phyloP scores from a whole-genome alignment of 805 yeast genomes.

The Cyberlindnera euphorbiiphila region DNA sequence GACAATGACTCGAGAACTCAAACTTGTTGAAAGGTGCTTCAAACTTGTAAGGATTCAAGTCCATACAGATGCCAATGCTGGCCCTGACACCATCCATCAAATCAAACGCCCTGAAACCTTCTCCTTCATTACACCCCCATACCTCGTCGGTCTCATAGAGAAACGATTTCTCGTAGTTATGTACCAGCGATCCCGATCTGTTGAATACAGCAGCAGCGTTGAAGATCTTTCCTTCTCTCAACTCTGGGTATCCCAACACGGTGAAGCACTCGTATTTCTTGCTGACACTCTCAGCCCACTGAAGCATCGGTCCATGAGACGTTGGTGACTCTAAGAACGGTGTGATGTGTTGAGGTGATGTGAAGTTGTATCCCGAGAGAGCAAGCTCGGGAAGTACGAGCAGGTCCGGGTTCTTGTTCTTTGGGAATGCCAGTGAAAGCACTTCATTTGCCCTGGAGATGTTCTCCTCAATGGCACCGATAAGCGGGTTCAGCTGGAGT shows the following conservation, averaged over 20 bases:
- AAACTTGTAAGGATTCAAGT: slow-evolving; percentile 81
- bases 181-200: slow-evolving; percentile 53
- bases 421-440: slow-evolving; percentile 22
- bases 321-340: slow-evolving; percentile 53
- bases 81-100: slow-evolving; percentile 35
- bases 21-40: slow-evolving; percentile 70
- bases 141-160: slow-evolving; percentile 72
- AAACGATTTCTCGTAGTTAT: slow-evolving; percentile 72
- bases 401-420: slow-evolving; percentile 47
- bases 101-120: slow-evolving; percentile 50
- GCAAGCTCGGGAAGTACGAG: slow-evolving; percentile 81
- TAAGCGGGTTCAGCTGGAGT: slow-evolving; percentile 61
- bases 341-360: slow-evolving; percentile 38
- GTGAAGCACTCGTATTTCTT: slow-evolving; percentile 54
- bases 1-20: slow-evolving; percentile 63
- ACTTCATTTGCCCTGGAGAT: slow-evolving; percentile 39
- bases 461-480: slow-evolving; percentile 58
- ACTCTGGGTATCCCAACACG: slow-evolving; percentile 81
- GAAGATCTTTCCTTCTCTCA: slow-evolving; percentile 36
- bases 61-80: slow-evolving; percentile 91
- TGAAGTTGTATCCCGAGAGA: slow-evolving; percentile 77
- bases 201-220: slow-evolving; percentile 69
- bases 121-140: slow-evolving; percentile 75
- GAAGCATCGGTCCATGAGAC: slow-evolving; percentile 43
- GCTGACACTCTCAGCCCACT: slow-evolving; percentile 57